These are phyloP conservation scores for Chaetoceros tenuissimus DNA, from an alignment of 108 stramenopile species.

Conservation along the genomic window DNA sequence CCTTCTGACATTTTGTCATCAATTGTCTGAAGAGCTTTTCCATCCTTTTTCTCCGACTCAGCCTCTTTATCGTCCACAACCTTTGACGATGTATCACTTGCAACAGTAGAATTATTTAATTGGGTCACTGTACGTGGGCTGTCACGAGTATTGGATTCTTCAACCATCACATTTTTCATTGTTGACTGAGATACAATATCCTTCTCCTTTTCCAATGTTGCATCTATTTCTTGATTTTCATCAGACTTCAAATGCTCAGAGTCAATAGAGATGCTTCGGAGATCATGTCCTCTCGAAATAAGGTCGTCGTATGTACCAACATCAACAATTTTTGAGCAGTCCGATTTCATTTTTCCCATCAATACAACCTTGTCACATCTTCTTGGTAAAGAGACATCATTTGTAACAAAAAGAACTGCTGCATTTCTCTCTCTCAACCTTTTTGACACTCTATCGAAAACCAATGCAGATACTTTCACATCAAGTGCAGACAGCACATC, in stretches of 20 bases:
- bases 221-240: constrained; percentile 7
- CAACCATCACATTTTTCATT: background rate
- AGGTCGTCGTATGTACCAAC: constrained; percentile 68
- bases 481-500: constrained; percentile 64
- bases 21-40: constrained; percentile 30
- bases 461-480: constrained; percentile 55
- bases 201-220: constrained; percentile 6
- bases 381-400: constrained; percentile 67
- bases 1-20: constrained; percentile 75
- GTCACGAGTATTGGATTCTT: background rate
- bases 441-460: constrained; percentile 51
- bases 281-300: constrained; percentile 48
- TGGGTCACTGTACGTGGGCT: background rate
- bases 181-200: background rate
- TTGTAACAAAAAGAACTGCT: constrained; percentile 65
- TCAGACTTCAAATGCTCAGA: constrained; percentile 6
- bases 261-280: constrained; percentile 18
- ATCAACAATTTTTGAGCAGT: constrained; percentile 57
- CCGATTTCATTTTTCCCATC: constrained; percentile 40
- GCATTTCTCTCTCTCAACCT: constrained; percentile 43
- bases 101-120: background rate
- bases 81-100: background rate
- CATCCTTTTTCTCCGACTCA: background rate
- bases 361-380: constrained; percentile 66
- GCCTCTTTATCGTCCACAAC: background rate